phyloP scores from a whole-genome alignment of 2,329 filamentous ascomycete genomes.

The Drechslerella coelobrocha region DNA sequence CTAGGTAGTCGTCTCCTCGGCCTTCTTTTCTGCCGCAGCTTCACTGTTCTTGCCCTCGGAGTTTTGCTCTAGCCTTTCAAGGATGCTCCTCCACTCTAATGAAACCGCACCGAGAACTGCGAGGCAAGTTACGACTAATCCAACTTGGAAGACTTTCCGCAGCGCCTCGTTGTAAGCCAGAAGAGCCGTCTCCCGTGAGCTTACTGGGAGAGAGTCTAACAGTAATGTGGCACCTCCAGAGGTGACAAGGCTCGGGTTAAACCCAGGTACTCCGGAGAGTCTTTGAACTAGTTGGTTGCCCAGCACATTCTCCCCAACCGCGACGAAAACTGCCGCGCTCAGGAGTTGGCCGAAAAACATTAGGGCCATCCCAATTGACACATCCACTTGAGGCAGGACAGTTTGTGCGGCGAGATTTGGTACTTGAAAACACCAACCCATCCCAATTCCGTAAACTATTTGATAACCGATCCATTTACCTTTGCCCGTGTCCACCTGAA shows the following conservation, averaged over 20 bases:
- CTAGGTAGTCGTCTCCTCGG: no score
- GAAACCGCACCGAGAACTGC: constrained; percentile 64
- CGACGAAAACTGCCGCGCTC: constrained; percentile 67
- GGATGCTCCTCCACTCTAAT: constrained; percentile 70
- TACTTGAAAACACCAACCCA: constrained; percentile 67
- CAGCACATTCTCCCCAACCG: constrained; percentile 66
- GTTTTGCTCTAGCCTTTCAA: no score
- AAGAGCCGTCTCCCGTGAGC: constrained; percentile 65
- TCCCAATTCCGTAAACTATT: constrained; percentile 62
- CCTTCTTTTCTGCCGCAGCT: no score
- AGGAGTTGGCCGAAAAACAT: constrained; percentile 68
- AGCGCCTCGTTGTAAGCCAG: constrained; percentile 70
- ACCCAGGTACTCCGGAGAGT: constrained; percentile 20
- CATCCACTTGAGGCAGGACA: constrained; percentile 63
- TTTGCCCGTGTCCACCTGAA: constrained; percentile 59
- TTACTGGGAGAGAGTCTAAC: constrained; percentile 62
- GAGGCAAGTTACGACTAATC: constrained; percentile 64
- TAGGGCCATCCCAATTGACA: constrained; percentile 65
- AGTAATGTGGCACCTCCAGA: constrained; percentile 67
- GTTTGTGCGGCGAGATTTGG: constrained; percentile 67
- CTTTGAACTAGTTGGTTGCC: constrained; percentile 59
- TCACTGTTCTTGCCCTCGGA: no score
- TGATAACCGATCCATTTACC: constrained; percentile 60
- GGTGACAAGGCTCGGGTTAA: constrained; percentile 60
- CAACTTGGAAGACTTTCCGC: constrained; percentile 67